Evolutionary conservation across 495 filamentous ascomycete species (phyloP), one percentile per base, ranked within the genome.

Genomic region (Aspergillus mulundensis): DNA sequence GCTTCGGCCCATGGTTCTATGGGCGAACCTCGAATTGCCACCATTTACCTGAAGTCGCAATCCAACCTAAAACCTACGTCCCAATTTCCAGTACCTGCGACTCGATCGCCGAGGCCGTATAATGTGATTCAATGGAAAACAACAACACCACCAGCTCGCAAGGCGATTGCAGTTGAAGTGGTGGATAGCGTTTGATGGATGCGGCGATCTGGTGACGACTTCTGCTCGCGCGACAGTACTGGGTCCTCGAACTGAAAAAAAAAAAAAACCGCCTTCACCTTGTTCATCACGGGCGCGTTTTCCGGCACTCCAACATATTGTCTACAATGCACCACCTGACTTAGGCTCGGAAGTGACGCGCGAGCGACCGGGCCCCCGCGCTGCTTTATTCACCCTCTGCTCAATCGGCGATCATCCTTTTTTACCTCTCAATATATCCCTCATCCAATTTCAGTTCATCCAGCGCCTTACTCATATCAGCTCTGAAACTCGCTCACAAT

Each of bases 131-230:
- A 38, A 16, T 30, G 30, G 41, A 23, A 41, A n/a, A n/a, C n/a
- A n/a, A n/a, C n/a, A n/a, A 25, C 25, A 50, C 15, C 66, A 50
- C 16, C 47, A 20, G 41, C 21, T 34, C 7, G 16, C 25, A 18
- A 38, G 63, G 62, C 65, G 66, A 64, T 70, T 69, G 62, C 64
- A 64, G 63, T 61, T 61, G 63, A 60, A 59, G 51, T 63, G 57
- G 65, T 45, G 51, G 58, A 58, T 62, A 61, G 66, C 42, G 62
- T 67, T 60, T 66, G 66, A 62, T 66, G 59, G 66, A 67, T 66
- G 70, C 65, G 50, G 59, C 20, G 19, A 42, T 42, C 12, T 36
- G 32, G 32, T 36, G 32, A 36, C 7, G 51, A 16, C 7, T 46
- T 1, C 25, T 24, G 14, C 30, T 36, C 11, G 32, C 32, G 8